phyloP scores from a whole-genome alignment of 768 basidiomycete genomes.

The Russula compacta region DNA sequence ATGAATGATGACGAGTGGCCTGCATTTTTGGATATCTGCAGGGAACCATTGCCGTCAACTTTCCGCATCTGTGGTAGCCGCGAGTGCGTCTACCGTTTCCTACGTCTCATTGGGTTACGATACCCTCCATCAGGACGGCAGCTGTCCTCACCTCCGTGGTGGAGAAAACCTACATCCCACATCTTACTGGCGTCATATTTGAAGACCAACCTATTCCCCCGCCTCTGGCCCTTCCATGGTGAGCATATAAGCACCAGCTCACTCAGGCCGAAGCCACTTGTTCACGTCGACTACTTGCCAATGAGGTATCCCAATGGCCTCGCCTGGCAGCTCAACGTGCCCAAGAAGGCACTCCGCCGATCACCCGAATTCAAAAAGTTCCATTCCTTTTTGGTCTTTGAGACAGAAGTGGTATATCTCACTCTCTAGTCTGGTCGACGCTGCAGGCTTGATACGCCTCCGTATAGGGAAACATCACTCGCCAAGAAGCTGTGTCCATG shows the following conservation, averaged over 20 bases:
- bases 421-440: not conserved
- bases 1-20: conserved; percentile 73
- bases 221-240: conserved; percentile 80
- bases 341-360: conserved; percentile 82
- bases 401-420: conserved; percentile 84
- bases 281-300: conserved; percentile 1
- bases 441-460: not conserved
- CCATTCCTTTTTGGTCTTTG: conserved; percentile 92
- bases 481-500: conserved; percentile 99
- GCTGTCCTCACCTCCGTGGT: conserved; percentile 75
- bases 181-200: conserved; percentile 59
- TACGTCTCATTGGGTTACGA: not conserved
- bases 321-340: conserved; percentile 93
- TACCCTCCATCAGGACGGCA: conserved; percentile 40
- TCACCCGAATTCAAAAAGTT: conserved; percentile 88
- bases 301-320: conserved; percentile 88
- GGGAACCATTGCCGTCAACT: conserved; percentile 78
- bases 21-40: conserved; percentile 52
- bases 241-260: conserved; percentile 32
- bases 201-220: conserved; percentile 70
- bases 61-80: conserved; percentile 88
- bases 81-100: conserved; percentile 41
- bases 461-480: conserved; percentile 80
- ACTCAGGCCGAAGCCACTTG: not conserved
- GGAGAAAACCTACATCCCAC: conserved; percentile 67